Evolutionary conservation across 345 rosid genomes (phyloP).

Genomic region (Sisymbrium irio): DNA sequence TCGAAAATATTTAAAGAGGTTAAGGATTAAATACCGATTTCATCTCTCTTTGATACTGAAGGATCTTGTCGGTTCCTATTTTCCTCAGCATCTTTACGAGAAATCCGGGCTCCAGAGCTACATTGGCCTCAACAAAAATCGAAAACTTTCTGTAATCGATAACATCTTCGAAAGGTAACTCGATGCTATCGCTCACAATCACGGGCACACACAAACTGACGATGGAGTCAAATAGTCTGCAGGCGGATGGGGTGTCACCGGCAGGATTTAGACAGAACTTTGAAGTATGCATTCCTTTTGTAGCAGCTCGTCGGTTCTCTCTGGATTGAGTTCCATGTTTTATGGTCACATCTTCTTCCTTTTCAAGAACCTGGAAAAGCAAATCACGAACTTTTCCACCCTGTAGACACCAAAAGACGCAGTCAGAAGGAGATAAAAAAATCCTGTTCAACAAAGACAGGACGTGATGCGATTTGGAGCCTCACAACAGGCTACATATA

Average conservation of each 20-base stretch:
- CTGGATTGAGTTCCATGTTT: conserved; percentile 96
- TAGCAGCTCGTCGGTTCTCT: conserved; percentile 91
- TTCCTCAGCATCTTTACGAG: conserved; percentile 60
- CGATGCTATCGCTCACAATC: conserved; percentile 80
- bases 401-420: conserved; percentile 36
- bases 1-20: not conserved
- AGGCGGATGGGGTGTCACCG: conserved; percentile 98
- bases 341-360: conserved; percentile 70
- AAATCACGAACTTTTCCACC: conserved; percentile 95
- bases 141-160: conserved; percentile 87
- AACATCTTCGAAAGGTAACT: conserved; percentile 91
- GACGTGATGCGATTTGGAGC: not conserved
- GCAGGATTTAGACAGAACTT: conserved; percentile 98
- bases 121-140: conserved; percentile 63
- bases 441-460: not conserved
- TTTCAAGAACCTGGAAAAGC: conserved; percentile 83
- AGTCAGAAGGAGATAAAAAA: conserved; percentile 14
- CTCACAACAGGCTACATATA: not conserved
- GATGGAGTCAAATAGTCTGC: conserved; percentile 94
- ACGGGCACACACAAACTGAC: conserved; percentile 97
- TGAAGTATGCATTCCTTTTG: conserved; percentile 90
- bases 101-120: conserved; percentile 67
- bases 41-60: conserved; percentile 78
- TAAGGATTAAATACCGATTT: conserved; percentile 43
- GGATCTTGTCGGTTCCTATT: conserved; percentile 49